Evolutionary conservation across 108 stramenopile species (phyloP), one percentile per base, ranked within the genome.

Genomic region (Conticribra guillardii): DNA sequence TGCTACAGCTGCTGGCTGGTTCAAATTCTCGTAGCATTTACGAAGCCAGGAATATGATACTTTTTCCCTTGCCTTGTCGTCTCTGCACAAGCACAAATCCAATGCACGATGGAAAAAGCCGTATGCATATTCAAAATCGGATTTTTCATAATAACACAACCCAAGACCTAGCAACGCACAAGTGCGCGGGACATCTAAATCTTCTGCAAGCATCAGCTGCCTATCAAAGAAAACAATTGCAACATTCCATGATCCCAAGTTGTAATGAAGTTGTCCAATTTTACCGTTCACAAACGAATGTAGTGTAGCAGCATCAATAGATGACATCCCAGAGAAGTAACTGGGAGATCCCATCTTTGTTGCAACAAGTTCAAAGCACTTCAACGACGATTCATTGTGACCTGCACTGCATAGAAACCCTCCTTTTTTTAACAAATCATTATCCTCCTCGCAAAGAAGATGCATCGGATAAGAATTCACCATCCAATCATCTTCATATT

Each of bases 131-230:
- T 67, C 22, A 51, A 64, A 77, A 14, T 84, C 79, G 9, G 30
- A 70, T 28, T 80, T 80, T 16, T 24, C 69, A 51, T 71, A 50
- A 63, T 80, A 80, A 23, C 69, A 80, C 29, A 18, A 48, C 1
- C 79, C 70, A 0, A 80, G 52, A 0, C 79, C 79, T 34, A 80
- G 17, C n/a, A 73, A 46, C 19, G 76, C 81, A 47, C 0, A 30
- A 0, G 55, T 50, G 37, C 33, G 64, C 16, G 28, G 47, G 5
- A 73, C n/a, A 16, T 62, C 23, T 18, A 60, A 47, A 59, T 82
- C 81, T 56, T 73, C 48, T 52, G 76, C 71, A 22, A 82, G 48
- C 7, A 41, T 28, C 0, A 77, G 14, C 26, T 73, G 55, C 14
- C 73, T 59, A 28, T 57, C 48, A 28, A 74, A 69, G 18, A 48